These are phyloP conservation scores for Stereocaulon alpinum DNA, from an alignment of 495 filamentous ascomycete species.

Conservation along the genomic window DNA sequence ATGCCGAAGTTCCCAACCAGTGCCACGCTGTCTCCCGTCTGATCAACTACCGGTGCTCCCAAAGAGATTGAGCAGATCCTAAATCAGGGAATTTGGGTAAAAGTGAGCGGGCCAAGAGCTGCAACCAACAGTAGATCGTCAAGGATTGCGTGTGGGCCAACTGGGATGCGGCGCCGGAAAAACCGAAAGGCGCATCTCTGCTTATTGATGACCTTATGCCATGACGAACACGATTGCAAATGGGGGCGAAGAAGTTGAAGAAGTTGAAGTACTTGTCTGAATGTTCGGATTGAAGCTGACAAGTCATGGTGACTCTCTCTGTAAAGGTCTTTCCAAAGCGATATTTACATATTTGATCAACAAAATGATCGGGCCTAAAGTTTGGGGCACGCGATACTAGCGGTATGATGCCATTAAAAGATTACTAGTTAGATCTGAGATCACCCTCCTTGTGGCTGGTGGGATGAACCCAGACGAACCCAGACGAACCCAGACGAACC, in stretches of 20 bases:
- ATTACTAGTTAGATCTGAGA: constrained; percentile 2
- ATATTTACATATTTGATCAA: neutral
- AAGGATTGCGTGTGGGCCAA: constrained; percentile 4
- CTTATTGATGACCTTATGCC: neutral
- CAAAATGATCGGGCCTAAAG: neutral
- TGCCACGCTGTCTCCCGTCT: constrained; percentile 7
- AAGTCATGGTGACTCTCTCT: no score
- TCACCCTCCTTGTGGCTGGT: neutral
- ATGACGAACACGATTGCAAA: no score
- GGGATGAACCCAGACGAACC: no score
- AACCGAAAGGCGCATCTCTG: neutral
- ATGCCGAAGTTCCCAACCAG: neutral
- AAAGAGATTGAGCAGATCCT: constrained; percentile 1
- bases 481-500: no score
- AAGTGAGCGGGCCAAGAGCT: constrained; percentile 4
- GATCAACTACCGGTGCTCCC: constrained; percentile 1
- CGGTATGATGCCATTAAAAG: constrained; percentile 5
- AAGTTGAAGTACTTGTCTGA: no score
- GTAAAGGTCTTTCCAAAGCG: neutral
- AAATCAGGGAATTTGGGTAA: constrained; percentile 5
- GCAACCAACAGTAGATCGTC: constrained; percentile 13
- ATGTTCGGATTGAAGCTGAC: no score
- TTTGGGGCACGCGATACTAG: neutral
- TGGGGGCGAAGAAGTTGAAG: no score
- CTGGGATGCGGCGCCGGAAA: neutral